Base-by-base conservation (phyloP, 2,329 filamentous ascomycete species). In the Colletotrichum musae region DNA sequence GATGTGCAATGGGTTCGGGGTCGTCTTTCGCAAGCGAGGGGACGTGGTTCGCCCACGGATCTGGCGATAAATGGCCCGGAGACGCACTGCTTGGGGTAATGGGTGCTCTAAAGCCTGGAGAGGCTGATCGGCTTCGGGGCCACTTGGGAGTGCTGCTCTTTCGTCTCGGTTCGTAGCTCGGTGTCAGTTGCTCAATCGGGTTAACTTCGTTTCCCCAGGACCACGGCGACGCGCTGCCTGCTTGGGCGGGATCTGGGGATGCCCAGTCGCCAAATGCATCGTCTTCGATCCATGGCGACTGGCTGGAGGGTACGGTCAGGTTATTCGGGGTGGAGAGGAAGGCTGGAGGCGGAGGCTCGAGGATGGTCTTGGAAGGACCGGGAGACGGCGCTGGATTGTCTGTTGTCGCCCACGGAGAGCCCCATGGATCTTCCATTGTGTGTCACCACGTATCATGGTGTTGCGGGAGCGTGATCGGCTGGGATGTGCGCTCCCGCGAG, bases 361-460 rank as follows among this genome's bases (percentile, higher is more conserved):
- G 78, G 52, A 80, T 76, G 41, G 75, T 73, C 59, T 78, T 79
- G 45, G 77, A 73, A 21, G 77, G 76, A 48, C 77, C 78, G 16
- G 77, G 72, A 15, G 72, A 71, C 13, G 56, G 47, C 36, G 68
- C 26, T 26, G 57, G 75, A 74, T 76, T 72, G 74, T 86, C 78
- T 76, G 80, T 76, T 68, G 81, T 82, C 69, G 85, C 83, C 88
- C 88, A 89, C 79, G 88, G 88, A 74, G 87, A 89, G 79, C 85
- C 86, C 88, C 88, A 90, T 74, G 88, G 87, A 87, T 90, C 87
- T 77, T 90, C 88, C 88, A 90, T 90, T 74, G 69, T 54, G 68
- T 51, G 43, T 21, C n/a, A 50, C 68, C 53, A 61, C 43, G 36
- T 50, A 39, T 57, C 70, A 71, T 71, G 39, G 18, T 71, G 70